Evolutionary conservation across 441 rosid genomes (phyloP), one percentile per base, ranked within the genome.

Genomic region (Croton laevigatus): DNA sequence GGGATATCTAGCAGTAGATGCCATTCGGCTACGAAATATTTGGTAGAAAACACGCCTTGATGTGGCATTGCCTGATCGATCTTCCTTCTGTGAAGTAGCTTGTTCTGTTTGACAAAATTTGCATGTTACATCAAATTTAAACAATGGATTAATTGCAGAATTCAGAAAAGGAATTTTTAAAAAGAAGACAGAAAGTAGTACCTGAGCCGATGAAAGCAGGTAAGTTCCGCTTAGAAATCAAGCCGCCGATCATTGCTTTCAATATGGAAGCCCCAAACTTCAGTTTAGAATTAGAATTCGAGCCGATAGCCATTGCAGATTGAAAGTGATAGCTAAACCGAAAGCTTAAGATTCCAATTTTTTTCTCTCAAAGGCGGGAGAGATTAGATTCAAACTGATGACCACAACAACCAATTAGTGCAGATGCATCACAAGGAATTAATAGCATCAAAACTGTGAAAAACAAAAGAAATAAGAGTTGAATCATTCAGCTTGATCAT

Each of bases 241-340:
- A 80, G 77, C 90, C 81, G 71, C 93, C 96, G 72, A 91, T 85
- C 98, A 94, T 94, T 77, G 72, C 60, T 71, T 19, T 55, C n/a
- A n/a, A n/a, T n/a, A n/a, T n/a, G n/a, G n/a, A n/a, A n/a, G n/a
- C n/a, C n/a, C n/a, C n/a, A n/a, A n/a, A n/a, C n/a, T n/a, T n/a
- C n/a, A n/a, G n/a, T n/a, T n/a, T n/a, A n/a, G n/a, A n/a, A n/a
- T n/a, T n/a, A n/a, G n/a, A n/a, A n/a, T n/a, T n/a, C n/a, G n/a
- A n/a, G n/a, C n/a, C n/a, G n/a, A n/a, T n/a, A n/a, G n/a, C n/a
- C n/a, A n/a, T n/a, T n/a, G n/a, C n/a, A n/a, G n/a, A n/a, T n/a
- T n/a, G n/a, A n/a, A n/a, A n/a, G n/a, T n/a, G n/a, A n/a, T n/a
- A n/a, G n/a, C n/a, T n/a, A n/a, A n/a, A n/a, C n/a, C n/a, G n/a